Conservation (phyloP, 495 filamentous ascomycete genomes). For the Penicillium paradoxum region DNA sequence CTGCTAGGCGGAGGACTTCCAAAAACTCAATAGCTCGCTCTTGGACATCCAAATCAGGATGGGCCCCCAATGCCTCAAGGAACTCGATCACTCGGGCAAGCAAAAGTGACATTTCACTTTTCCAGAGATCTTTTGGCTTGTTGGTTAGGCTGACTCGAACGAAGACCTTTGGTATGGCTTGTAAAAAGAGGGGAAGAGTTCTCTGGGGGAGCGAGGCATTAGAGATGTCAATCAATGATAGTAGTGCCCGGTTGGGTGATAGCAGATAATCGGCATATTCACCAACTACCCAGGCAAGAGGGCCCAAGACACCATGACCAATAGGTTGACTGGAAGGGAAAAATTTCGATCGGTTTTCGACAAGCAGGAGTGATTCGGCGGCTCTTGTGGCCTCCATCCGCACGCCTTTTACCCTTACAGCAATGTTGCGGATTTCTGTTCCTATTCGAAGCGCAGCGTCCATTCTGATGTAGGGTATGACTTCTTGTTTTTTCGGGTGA, state of each 20-base stretch:
- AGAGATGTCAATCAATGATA: constrained; percentile 63
- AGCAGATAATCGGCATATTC: constrained; percentile 73
- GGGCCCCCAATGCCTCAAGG: constrained; percentile 67
- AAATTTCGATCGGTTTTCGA: constrained; percentile 40
- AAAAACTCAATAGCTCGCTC: constrained; percentile 89
- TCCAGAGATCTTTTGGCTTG: constrained; percentile 59
- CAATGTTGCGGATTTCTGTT: constrained; percentile 76
- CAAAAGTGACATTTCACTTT: constrained; percentile 65
- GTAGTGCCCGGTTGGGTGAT: constrained; percentile 59
- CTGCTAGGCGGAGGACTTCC: constrained; percentile 78
- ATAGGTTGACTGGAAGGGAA: constrained; percentile 43
- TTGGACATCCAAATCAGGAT: constrained; percentile 91
- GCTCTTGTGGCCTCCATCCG: constrained; percentile 71
- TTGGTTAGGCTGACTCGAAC: constrained; percentile 54
- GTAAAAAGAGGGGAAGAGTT: constrained; percentile 71
- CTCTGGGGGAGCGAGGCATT: constrained; percentile 56
- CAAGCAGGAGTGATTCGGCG: constrained; percentile 68
- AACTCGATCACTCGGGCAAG: constrained; percentile 76
- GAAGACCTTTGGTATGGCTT: constrained; percentile 82
- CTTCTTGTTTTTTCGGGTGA: constrained; percentile 13
- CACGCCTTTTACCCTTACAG: constrained; percentile 84
- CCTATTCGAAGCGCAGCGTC: constrained; percentile 67
- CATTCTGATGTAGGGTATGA: constrained; percentile 11
- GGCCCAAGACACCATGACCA: constrained; percentile 60
- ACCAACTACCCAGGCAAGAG: constrained; percentile 77